Evolutionary conservation across 2,329 filamentous ascomycete species (phyloP), one percentile per base, ranked within the genome.

Genomic region (Aschersonia sp.): DNA sequence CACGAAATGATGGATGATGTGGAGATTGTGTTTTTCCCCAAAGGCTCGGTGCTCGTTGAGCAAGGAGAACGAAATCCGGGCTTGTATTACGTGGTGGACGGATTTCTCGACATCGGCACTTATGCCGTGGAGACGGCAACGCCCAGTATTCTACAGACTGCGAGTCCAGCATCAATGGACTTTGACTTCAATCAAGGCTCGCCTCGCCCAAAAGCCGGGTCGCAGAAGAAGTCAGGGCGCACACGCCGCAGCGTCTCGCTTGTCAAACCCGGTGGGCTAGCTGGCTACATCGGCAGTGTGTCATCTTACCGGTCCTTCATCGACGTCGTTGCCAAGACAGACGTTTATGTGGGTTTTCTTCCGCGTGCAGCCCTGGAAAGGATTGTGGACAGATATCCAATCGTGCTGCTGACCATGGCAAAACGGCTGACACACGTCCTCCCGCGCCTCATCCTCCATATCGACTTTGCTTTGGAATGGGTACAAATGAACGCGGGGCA

Each of bases 401-500:
- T 95, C 41, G 84, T 97, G 4, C 69, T 98, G 8, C 70, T 98
- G 43, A 98, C 94, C 0, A 89, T 98, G 83, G 92, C 92, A 1
- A 98, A 98, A 66, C 76, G 92, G 44, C 69, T 98, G 50, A 97
- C 94, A 0, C 89, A 81, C 51, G 77, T 98, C 5, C 70, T 98
- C 4, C 92, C 94, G 1, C 81, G 87, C 11, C 70, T 98, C 47
- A 89, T 98, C 51, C 72, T 95, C 12, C 92, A 98, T 58, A 97
- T 98, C 53, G 92, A 98, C 63, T 98, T 98, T 66, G 92, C 92
- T 4, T 72, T 98, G 14, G 94, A 98, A 68, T 98, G 94, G 92
- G 82, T 95, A 4, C 94, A 98, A 60, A 88, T 98, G 51, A 88
- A 87, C 63, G 87, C 92, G 4, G 89, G 92, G 0, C 88, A 98